Percentiles rank a stretch among this genome's conserved stretches.
Evolutionary conservation across 495 filamentous ascomycete genomes (phyloP).

Genomic region (Penicillium bovifimosum): DNA sequence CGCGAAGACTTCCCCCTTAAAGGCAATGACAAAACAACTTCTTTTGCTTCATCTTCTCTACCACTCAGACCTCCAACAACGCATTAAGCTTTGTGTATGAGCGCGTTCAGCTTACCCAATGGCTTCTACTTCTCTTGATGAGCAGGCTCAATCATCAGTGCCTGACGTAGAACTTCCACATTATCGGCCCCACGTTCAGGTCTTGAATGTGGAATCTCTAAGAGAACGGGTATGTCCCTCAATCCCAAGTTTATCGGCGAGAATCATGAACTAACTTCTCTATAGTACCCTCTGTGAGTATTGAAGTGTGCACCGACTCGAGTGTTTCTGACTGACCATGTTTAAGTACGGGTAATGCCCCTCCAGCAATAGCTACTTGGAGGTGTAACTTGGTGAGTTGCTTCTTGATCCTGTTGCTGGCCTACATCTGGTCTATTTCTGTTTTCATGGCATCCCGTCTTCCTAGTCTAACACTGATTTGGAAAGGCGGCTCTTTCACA

Average conservation of each 20-base stretch:
- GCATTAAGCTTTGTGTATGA: neutral
- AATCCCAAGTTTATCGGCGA: conserved; percentile 8
- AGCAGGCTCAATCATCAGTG: conserved; percentile 1
- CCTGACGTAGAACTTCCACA: neutral
- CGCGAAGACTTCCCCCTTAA: neutral
- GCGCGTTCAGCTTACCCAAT: conserved; percentile 18
- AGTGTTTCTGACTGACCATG: conserved; percentile 4
- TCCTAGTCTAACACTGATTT: neutral
- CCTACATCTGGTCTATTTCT: neutral
- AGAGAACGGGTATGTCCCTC: conserved; percentile 27
- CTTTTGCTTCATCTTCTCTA: neutral
- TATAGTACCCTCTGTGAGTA: conserved; percentile 21
- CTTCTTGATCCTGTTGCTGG: neutral
- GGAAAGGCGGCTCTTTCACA: conserved; percentile 51
- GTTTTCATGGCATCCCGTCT: no score
- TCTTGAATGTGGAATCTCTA: conserved; percentile 34
- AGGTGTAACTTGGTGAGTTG: conserved; percentile 50
- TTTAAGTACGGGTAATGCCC: conserved; percentile 27
- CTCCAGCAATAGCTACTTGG: conserved; percentile 36
- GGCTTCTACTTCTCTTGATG: conserved; percentile 11
- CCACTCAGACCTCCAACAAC: conserved; percentile 3
- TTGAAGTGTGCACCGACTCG: neutral
- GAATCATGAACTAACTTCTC: conserved; percentile 11
- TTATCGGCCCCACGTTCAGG: conserved; percentile 13
- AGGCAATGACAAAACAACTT: conserved; percentile 22